Percentiles rank a stretch among this genome's conserved stretches.
phyloP scores from a whole-genome alignment of 169 alveolate species.

The Amoebophrya sp. region DNA sequence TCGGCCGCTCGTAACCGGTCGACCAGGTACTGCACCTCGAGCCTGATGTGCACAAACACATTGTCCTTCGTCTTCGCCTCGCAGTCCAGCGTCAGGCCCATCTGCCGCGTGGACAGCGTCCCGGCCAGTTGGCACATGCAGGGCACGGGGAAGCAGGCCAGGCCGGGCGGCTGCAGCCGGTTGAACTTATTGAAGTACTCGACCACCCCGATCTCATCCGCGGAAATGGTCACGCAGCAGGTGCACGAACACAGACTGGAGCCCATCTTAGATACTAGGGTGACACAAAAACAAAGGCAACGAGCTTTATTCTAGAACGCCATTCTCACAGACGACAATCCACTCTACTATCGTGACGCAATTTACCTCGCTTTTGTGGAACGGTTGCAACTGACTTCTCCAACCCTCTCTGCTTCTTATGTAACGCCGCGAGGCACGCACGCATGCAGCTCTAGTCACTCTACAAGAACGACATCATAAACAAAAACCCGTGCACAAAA shows the following conservation, averaged over 20 bases:
- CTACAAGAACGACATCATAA: no score
- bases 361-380: no score
- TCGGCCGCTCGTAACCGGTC: background rate
- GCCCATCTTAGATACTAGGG: no score
- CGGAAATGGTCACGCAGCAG: background rate
- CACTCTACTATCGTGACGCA: no score
- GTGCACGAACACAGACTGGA: background rate
- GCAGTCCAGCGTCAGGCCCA: background rate
- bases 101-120: background rate
- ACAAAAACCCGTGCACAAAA: no score
- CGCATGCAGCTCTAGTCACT: no score
- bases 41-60: background rate
- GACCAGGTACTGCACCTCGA: background rate
- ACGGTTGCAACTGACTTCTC: no score
- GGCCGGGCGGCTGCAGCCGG: slow-evolving; percentile 22
- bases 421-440: no score
- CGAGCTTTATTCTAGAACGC: background rate
- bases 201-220: background rate
- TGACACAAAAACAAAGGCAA: no score
- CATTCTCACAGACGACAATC: no score
- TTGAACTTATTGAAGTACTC: slow-evolving; percentile 10
- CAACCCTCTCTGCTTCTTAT: no score
- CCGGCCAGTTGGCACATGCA: slow-evolving; percentile 33
- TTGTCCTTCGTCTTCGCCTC: slow-evolving; percentile 13
- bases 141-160: slow-evolving; percentile 19